Base-by-base conservation (phyloP, 2,329 filamentous ascomycete species). In the Trichoderma cornu-damae region DNA sequence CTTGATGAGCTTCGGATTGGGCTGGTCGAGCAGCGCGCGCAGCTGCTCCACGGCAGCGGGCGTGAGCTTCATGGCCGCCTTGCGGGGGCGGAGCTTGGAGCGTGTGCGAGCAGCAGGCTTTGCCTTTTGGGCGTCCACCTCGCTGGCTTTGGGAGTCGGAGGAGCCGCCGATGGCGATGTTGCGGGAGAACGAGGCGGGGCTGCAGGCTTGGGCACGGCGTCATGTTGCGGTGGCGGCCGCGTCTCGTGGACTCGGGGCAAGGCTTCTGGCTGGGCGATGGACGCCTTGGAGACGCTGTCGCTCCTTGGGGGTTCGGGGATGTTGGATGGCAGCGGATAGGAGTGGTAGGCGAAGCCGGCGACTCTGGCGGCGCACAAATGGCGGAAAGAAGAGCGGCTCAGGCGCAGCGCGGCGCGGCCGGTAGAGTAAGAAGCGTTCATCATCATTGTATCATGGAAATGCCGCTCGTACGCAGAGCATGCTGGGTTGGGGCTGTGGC, bases 1-100 rank as follows among this genome's bases (percentile, higher is more conserved):
- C 66, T 94, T 87, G 71, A 99, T 96, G 63, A 96, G 80, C 75
- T 96, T 96, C 2, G 92, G 91, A 24, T 94, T 85, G 0, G 94
- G 94, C 66, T 91, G 87, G 60, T 92, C 84, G 6, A 96, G 81
- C 35, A 99, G 75, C 16, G 81, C 79, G 58, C 84, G 84, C 32
- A 99, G 79, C 66, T 96, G 91, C 46, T 85, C 78, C 2, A 96
- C 87, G 0, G 94, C 94, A 1, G 85, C 76, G 0, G 89, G 82
- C 0, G 92, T 92, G 22, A 99, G 80, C 64, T 84, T 90, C 78
- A 99, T 93, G 2, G 93, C 90, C 1, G 94, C 92, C 76, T 97
- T 97, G 58, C 92, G 85, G 11, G 93, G 82, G 2, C 76, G 74
- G 37, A 74, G 66, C 66, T 71, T 72, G 2, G 71, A 60, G 44